Percentiles rank a stretch among this genome's conserved stretches.
Conservation (phyloP, 371 early-diverging fungal species). For the Dinochytrium kinnereticum region DNA sequence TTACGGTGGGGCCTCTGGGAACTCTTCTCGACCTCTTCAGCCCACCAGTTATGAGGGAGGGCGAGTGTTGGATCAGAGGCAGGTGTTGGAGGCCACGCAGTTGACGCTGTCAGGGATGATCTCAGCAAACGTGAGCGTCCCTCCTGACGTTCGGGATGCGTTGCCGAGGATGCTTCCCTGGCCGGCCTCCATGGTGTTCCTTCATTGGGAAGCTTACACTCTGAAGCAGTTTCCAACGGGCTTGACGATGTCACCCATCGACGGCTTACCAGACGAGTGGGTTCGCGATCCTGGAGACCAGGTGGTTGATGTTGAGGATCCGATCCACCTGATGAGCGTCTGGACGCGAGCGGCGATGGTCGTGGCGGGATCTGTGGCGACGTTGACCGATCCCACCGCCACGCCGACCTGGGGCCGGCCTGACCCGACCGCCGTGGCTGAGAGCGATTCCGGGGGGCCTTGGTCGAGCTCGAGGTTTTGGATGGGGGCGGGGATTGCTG, state of each 20-base stretch:
- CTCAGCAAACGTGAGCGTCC: neutral
- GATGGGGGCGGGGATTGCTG: neutral
- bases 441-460: neutral
- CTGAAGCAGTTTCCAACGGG: neutral
- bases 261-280: neutral
- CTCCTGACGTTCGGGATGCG: neutral
- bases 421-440: neutral
- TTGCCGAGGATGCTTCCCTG: neutral
- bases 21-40: neutral
- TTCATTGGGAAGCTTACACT: neutral
- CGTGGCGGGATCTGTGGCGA: neutral
- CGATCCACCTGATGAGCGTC: neutral
- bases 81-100: neutral
- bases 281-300: neutral
- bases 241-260: neutral
- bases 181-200: neutral
- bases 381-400: neutral
- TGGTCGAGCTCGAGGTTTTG: neutral
- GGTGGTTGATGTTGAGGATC: neutral
- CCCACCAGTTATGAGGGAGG: conserved; percentile 29
- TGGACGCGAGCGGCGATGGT: neutral
- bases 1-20: conserved; percentile 28
- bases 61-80: neutral
- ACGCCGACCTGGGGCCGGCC: neutral
- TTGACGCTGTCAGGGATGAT: neutral